Conservation (phyloP, 805 yeast species). For the Debaryomyces tyrocola region DNA sequence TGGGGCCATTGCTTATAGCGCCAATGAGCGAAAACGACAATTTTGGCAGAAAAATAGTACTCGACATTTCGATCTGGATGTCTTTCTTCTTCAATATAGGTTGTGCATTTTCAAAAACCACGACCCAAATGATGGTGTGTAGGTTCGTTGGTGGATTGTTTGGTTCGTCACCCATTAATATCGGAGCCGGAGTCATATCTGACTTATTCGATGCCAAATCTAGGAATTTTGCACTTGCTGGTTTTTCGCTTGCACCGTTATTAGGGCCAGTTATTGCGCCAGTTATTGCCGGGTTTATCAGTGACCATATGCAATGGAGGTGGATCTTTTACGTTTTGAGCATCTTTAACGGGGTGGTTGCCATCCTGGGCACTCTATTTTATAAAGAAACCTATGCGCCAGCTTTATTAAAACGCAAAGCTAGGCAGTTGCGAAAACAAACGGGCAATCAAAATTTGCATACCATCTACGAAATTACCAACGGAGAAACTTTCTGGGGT, state of each 20-base stretch:
- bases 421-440: constrained; percentile 24
- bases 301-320: constrained; percentile 31
- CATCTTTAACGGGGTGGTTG: constrained; percentile 35
- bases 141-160: constrained; percentile 38
- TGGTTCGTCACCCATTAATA: constrained; percentile 39
- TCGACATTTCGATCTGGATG: constrained; percentile 35
- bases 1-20: constrained; percentile 40
- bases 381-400: constrained; percentile 39
- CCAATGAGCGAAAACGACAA: constrained; percentile 38
- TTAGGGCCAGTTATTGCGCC: constrained; percentile 42
- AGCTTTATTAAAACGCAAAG: constrained; percentile 27
- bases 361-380: constrained; percentile 28
- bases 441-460: constrained; percentile 38
- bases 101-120: constrained; percentile 34
- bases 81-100: constrained; percentile 34
- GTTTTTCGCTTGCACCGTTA: constrained; percentile 36
- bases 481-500: constrained; percentile 20
- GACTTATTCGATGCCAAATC: constrained; percentile 35
- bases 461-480: constrained; percentile 37
- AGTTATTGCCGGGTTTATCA: constrained; percentile 35
- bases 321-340: constrained; percentile 38
- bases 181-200: constrained; percentile 39
- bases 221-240: constrained; percentile 36
- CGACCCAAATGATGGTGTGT: constrained; percentile 32
- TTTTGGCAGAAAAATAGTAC: constrained; percentile 35